Conservation (phyloP, 1,139 yeast species). For the Candida tunisiensis region DNA sequence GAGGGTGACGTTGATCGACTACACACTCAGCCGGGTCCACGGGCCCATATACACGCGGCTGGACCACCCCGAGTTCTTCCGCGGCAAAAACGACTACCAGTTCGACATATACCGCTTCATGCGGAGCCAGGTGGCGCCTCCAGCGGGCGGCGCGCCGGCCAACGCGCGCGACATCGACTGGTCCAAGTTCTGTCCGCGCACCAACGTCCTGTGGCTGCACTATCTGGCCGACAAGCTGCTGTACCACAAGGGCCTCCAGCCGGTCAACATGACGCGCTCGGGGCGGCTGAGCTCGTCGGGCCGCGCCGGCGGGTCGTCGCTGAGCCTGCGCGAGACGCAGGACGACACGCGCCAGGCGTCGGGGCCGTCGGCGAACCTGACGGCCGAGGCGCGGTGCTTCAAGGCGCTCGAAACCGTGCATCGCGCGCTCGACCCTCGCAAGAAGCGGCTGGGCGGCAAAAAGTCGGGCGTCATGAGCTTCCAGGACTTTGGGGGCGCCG, state of each 20-base stretch:
- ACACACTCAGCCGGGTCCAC: slow-evolving; percentile 32
- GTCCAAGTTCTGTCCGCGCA: slow-evolving; percentile 24
- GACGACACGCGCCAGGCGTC: slow-evolving; percentile 1
- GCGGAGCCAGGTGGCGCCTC: slow-evolving; percentile 15
- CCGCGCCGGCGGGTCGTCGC: slow-evolving; percentile 7
- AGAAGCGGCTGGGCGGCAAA: slow-evolving; percentile 10
- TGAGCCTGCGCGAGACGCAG: slow-evolving; percentile 7
- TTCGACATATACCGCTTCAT: slow-evolving; percentile 35
- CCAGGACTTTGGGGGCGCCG: slow-evolving; percentile 12
- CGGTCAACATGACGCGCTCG: slow-evolving; percentile 8
- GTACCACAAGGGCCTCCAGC: slow-evolving; percentile 9
- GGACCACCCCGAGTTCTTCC: slow-evolving; percentile 34
- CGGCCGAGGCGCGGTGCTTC: slow-evolving; percentile 12
- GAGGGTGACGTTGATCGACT: slow-evolving; percentile 38
- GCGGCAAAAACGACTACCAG: slow-evolving; percentile 33
- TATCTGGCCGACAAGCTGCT: slow-evolving; percentile 27
- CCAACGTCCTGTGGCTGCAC: slow-evolving; percentile 35
- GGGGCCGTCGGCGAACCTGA: slow-evolving; percentile 1
- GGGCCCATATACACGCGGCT: slow-evolving; percentile 15
- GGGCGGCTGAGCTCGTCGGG: slow-evolving; percentile 13
- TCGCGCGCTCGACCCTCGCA: slow-evolving; percentile 20
- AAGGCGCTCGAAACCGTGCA: slow-evolving; percentile 13
- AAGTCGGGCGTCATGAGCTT: slow-evolving; percentile 6
- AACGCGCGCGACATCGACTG: slow-evolving; percentile 18
- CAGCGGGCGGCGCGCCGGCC: not conserved